phyloP scores from a whole-genome alignment of 225 moss, liverwort and hornwort genomes.

The Marchantia paleacea region DNA sequence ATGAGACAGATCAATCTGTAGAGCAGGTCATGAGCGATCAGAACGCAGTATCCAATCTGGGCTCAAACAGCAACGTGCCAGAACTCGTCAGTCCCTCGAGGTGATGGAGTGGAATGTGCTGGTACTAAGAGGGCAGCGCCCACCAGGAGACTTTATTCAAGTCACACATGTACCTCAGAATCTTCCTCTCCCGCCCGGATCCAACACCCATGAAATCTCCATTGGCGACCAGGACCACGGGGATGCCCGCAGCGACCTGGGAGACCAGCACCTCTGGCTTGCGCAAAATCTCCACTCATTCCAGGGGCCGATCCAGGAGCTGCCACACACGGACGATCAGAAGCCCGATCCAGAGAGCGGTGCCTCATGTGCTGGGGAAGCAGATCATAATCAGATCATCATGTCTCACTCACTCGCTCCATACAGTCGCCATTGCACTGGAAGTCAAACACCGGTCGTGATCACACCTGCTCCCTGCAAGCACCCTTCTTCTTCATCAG shows the following conservation, averaged over 20 bases:
- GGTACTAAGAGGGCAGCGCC: slow-evolving; percentile 37
- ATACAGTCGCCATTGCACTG: too few species aligned
- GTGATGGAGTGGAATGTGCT: slow-evolving; percentile 30
- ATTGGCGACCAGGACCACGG: slow-evolving; percentile 32
- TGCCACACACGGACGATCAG: slow-evolving; percentile 40
- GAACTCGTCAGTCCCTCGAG: slow-evolving; percentile 39
- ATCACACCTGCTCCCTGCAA: too few species aligned
- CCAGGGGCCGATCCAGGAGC: slow-evolving; percentile 17
- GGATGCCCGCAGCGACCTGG: slow-evolving; percentile 22
- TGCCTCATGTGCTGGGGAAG: too few species aligned
- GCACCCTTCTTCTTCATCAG: too few species aligned
- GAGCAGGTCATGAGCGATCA: too few species aligned
- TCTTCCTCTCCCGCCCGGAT: slow-evolving; percentile 33
- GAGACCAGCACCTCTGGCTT: slow-evolving; percentile 39
- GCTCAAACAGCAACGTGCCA: slow-evolving; percentile 36
- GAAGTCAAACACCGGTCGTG: too few species aligned
- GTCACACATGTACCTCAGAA: slow-evolving; percentile 40
- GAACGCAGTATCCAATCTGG: slow-evolving; percentile 25
- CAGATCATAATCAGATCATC: too few species aligned
- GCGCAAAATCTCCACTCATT: slow-evolving; percentile 41
- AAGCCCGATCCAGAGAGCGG: slow-evolving; percentile 30
- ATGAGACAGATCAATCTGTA: not conserved
- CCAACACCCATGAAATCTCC: slow-evolving; percentile 38
- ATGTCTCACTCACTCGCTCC: too few species aligned
- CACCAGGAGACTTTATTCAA: slow-evolving; percentile 31